Conservation (phyloP, 495 filamentous ascomycete genomes). For the Clohesyomyces aquaticus region DNA sequence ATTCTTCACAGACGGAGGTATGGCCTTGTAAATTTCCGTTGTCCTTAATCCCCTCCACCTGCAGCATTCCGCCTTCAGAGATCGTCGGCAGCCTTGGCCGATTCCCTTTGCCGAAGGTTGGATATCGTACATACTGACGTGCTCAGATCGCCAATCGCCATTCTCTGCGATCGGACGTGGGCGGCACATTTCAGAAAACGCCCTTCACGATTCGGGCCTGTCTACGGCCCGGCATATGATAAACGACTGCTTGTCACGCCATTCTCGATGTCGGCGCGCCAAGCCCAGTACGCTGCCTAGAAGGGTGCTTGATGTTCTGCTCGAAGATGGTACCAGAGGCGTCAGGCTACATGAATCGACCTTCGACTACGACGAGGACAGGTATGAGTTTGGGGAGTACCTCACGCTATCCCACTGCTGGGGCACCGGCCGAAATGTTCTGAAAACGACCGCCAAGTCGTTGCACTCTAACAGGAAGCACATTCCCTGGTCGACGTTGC, state of each 20-base stretch:
- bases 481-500: conserved; percentile 35
- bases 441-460: conserved; percentile 27
- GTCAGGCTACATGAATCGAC: conserved; percentile 31
- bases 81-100: too few relatives aligned
- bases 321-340: conserved; percentile 29
- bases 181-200: conserved; percentile 30
- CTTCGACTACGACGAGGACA: conserved; percentile 11
- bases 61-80: background rate
- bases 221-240: conserved; percentile 25
- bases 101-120: background rate
- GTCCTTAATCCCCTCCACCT: background rate
- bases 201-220: conserved; percentile 30
- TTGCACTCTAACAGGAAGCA: conserved; percentile 17
- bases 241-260: conserved; percentile 25
- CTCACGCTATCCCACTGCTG: conserved; percentile 37
- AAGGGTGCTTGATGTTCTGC: conserved; percentile 30
- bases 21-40: too few relatives aligned
- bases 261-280: conserved; percentile 23
- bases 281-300: conserved; percentile 17
- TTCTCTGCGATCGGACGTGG: conserved; percentile 39
- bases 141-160: conserved; percentile 35
- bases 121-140: conserved; percentile 5
- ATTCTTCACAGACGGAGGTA: conserved; percentile 38
- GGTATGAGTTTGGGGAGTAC: conserved; percentile 32
- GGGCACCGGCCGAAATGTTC: conserved; percentile 21